phyloP scores from a whole-genome alignment of 1,284 basidiomycete genomes.

The Cryptococcus sp. region DNA sequence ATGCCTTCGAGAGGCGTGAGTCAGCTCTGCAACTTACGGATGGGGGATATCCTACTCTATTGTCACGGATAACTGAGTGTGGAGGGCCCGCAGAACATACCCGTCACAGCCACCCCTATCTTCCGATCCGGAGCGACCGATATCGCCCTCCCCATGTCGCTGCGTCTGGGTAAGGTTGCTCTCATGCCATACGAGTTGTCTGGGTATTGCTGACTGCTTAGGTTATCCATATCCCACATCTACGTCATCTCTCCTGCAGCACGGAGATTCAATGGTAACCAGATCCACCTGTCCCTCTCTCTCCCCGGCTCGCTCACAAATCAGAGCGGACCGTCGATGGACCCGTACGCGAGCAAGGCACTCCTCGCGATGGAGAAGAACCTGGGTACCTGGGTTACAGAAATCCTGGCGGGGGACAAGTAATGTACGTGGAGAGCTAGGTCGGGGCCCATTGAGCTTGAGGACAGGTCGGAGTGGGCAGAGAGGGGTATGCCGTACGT shows the following conservation, averaged over 20 bases:
- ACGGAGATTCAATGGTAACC: slow-evolving; percentile 38
- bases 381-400: slow-evolving; percentile 35
- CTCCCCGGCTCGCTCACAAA: slow-evolving; percentile 34
- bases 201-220: neutral
- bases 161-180: slow-evolving; percentile 65
- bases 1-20: slow-evolving; percentile 62
- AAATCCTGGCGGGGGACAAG: slow-evolving; percentile 20
- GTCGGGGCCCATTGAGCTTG: too few species aligned
- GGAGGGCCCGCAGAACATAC: slow-evolving; percentile 48
- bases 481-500: too few species aligned
- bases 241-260: slow-evolving; percentile 18
- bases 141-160: slow-evolving; percentile 66
- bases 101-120: slow-evolving; percentile 61
- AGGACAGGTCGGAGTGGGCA: too few species aligned
- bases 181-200: too few species aligned
- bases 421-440: too few species aligned
- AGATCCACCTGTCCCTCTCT: slow-evolving; percentile 45
- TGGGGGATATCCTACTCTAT: neutral
- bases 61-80: slow-evolving; percentile 1
- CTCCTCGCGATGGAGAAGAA: slow-evolving; percentile 47
- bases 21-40: neutral
- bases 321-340: slow-evolving; percentile 29
- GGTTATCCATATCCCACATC: too few species aligned
- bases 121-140: slow-evolving; percentile 65
- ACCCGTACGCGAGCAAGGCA: slow-evolving; percentile 40